Base-by-base conservation (phyloP, 371 early-diverging fungal genomes). In the Haplosporangium sp. region DNA sequence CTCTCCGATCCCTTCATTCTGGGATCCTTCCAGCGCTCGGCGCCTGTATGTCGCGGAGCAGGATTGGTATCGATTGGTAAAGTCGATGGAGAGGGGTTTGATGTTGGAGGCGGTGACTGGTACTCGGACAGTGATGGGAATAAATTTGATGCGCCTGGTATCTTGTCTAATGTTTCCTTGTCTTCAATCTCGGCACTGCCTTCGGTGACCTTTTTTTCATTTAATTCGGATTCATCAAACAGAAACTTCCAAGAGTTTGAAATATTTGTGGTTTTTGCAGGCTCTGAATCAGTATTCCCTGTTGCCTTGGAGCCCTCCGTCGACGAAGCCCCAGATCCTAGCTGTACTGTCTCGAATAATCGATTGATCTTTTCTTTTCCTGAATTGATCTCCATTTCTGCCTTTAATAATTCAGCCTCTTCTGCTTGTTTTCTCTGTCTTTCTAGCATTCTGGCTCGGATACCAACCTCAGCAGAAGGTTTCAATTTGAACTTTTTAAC, bases 401-500 rank as follows among this genome's bases (percentile, higher is more conserved):
- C 58, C n/a, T 70, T 63, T 19, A 19, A 47, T 27, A 38, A 56
- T 3, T 58, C 53, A 20, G 62, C 67, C 10, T 69, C 66, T 40
- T 63, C 61, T 17, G 71, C 71, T n/a, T 55, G 42, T 38, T 44
- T 50, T 42, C 58, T 48, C n/a, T 70, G 67, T 40, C 57, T 74
- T 27, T 73, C 79, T 20, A 64, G 39, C 40, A 56, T 27, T 27
- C 79, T 61, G 34, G 66, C 75, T 9, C 75, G 71, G 50, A 81
- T 75, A 42, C 82, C 82, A 42, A 81, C 82, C 55, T 81, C 75
- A 13, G 55, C 82, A 7, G 72, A 71, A 11, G 82, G 82, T 55
- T 72, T 81, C 13, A 75, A 34, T 7, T 69, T 68, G 55, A 75
- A 81, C 50, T 75, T 74, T 37, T 75, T 81, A 63, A 68, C 62